phyloP scores from a whole-genome alignment of 306 rosid species.

The Glycine soja region DNA sequence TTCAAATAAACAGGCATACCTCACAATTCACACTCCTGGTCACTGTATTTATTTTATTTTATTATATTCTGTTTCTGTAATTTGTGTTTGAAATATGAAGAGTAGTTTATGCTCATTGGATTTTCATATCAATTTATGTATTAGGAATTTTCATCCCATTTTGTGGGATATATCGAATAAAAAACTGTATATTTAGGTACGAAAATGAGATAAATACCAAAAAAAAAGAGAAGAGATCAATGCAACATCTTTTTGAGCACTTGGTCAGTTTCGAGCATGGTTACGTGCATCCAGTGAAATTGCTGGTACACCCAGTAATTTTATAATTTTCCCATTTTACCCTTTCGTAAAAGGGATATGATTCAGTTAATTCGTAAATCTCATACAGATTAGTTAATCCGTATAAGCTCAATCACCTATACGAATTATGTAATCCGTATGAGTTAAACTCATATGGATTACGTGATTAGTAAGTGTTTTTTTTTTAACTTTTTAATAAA shows the following conservation, averaged over 20 bases:
- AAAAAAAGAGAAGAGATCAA: too few species aligned
- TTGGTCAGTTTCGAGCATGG: background rate
- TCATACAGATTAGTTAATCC: too few species aligned
- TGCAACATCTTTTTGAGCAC: conserved; percentile 7
- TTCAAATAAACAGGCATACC: conserved; percentile 44
- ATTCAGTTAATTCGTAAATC: too few species aligned
- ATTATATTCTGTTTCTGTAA: background rate
- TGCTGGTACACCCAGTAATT: too few species aligned
- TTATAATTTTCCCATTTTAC: too few species aligned
- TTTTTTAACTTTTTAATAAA: too few species aligned
- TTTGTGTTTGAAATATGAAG: conserved; percentile 20
- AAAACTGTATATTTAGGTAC: background rate
- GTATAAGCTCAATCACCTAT: too few species aligned
- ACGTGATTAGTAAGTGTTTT: too few species aligned
- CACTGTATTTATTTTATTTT: background rate
- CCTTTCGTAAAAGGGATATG: too few species aligned
- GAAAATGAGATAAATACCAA: background rate
- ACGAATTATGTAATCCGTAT: too few species aligned
- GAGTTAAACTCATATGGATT: too few species aligned
- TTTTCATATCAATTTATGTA: conserved; percentile 37
- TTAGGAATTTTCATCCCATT: background rate
- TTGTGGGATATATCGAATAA: background rate
- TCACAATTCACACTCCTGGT: conserved; percentile 1
- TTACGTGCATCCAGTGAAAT: too few species aligned
- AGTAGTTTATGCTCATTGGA: conserved; percentile 30